Conservation (phyloP, 176 grass and related monocot species). For the Musa troglodytarum region DNA sequence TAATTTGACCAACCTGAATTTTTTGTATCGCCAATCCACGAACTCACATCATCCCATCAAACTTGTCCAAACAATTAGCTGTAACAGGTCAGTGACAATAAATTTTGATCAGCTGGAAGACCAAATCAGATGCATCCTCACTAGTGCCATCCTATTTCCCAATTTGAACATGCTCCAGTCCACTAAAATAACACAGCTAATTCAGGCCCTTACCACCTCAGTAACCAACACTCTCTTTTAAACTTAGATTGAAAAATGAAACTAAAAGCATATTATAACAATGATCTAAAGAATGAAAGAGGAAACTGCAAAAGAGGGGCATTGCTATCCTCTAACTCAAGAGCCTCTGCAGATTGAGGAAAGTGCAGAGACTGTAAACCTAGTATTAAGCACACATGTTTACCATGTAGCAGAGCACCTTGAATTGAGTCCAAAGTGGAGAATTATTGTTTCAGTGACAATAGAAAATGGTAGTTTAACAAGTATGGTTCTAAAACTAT, state of each 20-base stretch:
- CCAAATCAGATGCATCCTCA: background rate
- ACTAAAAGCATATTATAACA: no score
- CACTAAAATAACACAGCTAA: background rate
- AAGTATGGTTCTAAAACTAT: background rate
- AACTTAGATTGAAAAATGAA: no score
- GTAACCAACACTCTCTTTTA: background rate
- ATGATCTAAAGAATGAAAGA: background rate
- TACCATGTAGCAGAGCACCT: background rate
- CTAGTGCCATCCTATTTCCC: background rate
- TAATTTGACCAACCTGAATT: background rate
- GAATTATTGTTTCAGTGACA: no score
- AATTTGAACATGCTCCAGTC: background rate
- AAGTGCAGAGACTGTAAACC: background rate
- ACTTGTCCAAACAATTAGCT: no score
- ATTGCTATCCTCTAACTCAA: background rate
- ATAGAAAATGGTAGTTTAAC: background rate
- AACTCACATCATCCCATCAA: background rate
- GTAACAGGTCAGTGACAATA: no score
- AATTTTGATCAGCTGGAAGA: no score
- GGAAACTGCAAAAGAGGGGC: background rate
- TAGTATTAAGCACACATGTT: background rate
- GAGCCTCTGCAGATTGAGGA: background rate
- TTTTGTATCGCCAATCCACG: background rate
- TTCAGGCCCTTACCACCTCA: background rate
- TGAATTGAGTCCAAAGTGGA: background rate